phyloP scores from a whole-genome alignment of 2,329 filamentous ascomycete genomes.

The Claviceps quebecensis region DNA sequence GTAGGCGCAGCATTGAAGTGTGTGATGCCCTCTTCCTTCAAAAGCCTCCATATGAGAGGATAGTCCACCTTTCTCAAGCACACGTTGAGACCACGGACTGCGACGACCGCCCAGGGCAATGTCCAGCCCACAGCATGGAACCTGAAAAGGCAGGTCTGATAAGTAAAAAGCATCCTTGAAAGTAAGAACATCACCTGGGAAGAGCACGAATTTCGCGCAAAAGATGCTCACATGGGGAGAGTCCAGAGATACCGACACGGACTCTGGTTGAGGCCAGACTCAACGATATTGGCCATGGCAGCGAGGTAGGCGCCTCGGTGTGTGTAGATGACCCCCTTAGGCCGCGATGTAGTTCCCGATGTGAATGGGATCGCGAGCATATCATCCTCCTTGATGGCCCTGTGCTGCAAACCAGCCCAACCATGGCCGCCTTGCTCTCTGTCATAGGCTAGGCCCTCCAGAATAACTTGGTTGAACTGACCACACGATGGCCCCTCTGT shows the following conservation, averaged over 20 bases:
- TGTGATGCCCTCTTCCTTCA: constrained; percentile 77
- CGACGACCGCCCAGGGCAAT: constrained; percentile 86
- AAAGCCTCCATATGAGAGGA: constrained; percentile 73
- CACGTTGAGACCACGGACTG: constrained; percentile 86
- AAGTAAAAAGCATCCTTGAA: background rate
- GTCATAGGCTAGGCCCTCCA: constrained; percentile 68
- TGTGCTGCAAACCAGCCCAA: constrained; percentile 63
- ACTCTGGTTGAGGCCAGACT: constrained; percentile 67
- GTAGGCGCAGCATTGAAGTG: constrained; percentile 96
- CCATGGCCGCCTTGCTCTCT: constrained; percentile 47
- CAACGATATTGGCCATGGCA: constrained; percentile 71
- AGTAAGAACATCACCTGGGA: too few species aligned
- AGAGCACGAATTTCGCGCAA: background rate
- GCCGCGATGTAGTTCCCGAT: constrained; percentile 77
- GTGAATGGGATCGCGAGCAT: constrained; percentile 86
- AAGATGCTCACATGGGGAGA: constrained; percentile 57
- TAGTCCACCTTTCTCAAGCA: constrained; percentile 94
- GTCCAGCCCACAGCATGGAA: constrained; percentile 68
- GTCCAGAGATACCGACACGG: constrained; percentile 83
- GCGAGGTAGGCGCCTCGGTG: constrained; percentile 81
- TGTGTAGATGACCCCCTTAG: constrained; percentile 88
- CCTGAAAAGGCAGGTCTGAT: constrained; percentile 17
- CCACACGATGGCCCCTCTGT: constrained; percentile 61
- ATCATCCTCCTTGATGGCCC: constrained; percentile 61
- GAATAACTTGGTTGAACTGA: constrained; percentile 69